These are phyloP conservation scores for Monoraphidium neglectum DNA, from an alignment of 139 green algal species.

Conservation along the genomic window DNA sequence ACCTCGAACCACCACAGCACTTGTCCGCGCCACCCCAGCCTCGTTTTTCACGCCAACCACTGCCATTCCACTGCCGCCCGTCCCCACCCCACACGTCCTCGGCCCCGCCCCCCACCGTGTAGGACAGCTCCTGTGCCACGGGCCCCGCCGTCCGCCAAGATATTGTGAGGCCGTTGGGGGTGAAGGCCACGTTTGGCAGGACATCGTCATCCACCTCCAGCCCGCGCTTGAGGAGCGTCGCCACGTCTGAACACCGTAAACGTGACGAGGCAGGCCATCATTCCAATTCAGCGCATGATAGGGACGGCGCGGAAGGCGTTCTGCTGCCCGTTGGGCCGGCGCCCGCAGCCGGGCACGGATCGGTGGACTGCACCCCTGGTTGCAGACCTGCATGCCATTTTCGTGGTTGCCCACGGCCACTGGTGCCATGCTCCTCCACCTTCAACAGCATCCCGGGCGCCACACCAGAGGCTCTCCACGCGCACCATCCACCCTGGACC, in stretches of 20 bases:
- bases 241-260: constrained; percentile 15
- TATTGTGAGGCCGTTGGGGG: constrained; percentile 23
- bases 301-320: no score
- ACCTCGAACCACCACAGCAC: neutral
- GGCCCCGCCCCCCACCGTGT: constrained; percentile 9
- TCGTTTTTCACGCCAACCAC: neutral
- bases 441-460: no score
- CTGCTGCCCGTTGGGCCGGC: no score
- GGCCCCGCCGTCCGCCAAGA: constrained; percentile 18
- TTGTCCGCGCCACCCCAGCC: neutral
- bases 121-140: constrained; percentile 24
- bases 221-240: constrained; percentile 1
- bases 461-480: no score
- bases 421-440: no score
- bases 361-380: no score
- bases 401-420: no score
- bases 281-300: no score
- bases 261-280: neutral
- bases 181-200: constrained; percentile 21
- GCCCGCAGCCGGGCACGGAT: no score
- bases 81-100: neutral
- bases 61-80: neutral
- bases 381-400: no score
- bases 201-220: constrained; percentile 16
- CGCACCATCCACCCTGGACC: no score